Evolutionary conservation across 164 flowering plant species (phyloP).

Genomic region (Amborella trichopoda): DNA sequence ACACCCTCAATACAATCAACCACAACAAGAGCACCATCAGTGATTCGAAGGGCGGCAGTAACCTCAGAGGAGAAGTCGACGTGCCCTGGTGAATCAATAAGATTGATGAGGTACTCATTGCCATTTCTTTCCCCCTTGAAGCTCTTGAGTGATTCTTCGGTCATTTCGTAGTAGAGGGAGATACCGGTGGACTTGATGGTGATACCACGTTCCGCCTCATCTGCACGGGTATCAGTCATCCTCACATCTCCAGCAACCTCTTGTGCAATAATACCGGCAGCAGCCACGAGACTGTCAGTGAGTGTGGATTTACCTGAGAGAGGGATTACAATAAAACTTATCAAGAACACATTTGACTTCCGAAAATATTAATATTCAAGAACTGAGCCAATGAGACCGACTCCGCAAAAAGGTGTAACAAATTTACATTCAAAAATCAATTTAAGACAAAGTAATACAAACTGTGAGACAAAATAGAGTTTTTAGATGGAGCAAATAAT

Average conservation of each 20-base stretch:
- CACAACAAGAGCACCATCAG: slow-evolving; percentile 22
- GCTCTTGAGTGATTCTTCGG: slow-evolving; percentile 7
- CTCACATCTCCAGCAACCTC: slow-evolving; percentile 40
- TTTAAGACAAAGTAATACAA: too few species aligned
- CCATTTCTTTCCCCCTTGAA: slow-evolving; percentile 16
- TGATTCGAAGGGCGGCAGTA: slow-evolving; percentile 18
- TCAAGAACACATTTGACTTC: not conserved
- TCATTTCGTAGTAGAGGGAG: slow-evolving; percentile 19
- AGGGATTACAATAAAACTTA: not conserved
- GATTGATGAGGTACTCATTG: slow-evolving; percentile 19
- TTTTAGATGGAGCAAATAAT: too few species aligned
- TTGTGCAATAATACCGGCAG: slow-evolving; percentile 43
- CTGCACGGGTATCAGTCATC: slow-evolving; percentile 25
- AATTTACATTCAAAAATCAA: too few species aligned
- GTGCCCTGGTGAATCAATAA: slow-evolving; percentile 26
- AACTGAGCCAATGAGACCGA: not conserved
- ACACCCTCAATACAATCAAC: slow-evolving; percentile 24
- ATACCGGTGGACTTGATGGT: slow-evolving; percentile 20
- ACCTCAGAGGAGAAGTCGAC: slow-evolving; percentile 22
- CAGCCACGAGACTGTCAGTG: slow-evolving; percentile 40
- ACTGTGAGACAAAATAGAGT: too few species aligned
- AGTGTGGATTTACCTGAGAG: slow-evolving; percentile 57
- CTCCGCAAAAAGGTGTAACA: not conserved
- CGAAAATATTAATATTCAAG: not conserved
- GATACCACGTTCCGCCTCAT: slow-evolving; percentile 26